A percentile compares a stretch with the other conserved stretches of the same genome.
These are phyloP conservation scores for Pyrenophora seminiperda DNA, from an alignment of 2,329 filamentous ascomycete genomes.

Conservation along the genomic window DNA sequence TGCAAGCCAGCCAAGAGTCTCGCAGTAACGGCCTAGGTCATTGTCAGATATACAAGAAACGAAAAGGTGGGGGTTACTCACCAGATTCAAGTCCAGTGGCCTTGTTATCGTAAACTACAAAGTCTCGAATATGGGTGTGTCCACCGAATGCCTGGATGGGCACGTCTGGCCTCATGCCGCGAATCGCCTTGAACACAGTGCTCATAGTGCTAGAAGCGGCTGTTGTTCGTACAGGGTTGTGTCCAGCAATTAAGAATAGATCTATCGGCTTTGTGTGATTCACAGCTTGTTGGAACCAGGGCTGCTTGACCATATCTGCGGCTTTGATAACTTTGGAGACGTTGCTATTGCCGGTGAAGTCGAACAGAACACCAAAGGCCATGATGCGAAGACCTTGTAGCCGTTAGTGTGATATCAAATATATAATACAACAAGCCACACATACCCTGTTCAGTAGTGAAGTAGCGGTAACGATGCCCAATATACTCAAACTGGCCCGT, in stretches of 20 bases:
- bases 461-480: conserved; percentile 57
- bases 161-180: conserved; percentile 59
- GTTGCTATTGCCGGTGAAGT: conserved; percentile 64
- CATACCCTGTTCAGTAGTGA: conserved; percentile 53
- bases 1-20: conserved; percentile 70
- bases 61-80: conserved; percentile 1
- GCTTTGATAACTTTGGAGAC: conserved; percentile 65
- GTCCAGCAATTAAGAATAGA: conserved; percentile 66
- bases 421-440: neutral
- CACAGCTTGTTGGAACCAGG: conserved; percentile 66
- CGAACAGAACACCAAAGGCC: conserved; percentile 58
- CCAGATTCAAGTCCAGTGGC: conserved; percentile 66
- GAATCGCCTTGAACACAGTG: conserved; percentile 64
- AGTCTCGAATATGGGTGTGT: conserved; percentile 69
- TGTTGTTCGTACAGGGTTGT: conserved; percentile 62
- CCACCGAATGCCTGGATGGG: conserved; percentile 70
- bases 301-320: conserved; percentile 57
- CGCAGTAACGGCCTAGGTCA: conserved; percentile 62
- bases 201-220: conserved; percentile 54
- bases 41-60: conserved; percentile 1
- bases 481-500: conserved; percentile 54
- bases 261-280: conserved; percentile 63
- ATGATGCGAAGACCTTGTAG: conserved; percentile 54
- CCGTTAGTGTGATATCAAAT: neutral
- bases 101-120: conserved; percentile 66